A percentile compares a stretch with the other conserved stretches of the same genome.
These are phyloP conservation scores for Aureobasidium sp. DNA, from an alignment of 2,329 filamentous ascomycete species.

Conservation along the genomic window DNA sequence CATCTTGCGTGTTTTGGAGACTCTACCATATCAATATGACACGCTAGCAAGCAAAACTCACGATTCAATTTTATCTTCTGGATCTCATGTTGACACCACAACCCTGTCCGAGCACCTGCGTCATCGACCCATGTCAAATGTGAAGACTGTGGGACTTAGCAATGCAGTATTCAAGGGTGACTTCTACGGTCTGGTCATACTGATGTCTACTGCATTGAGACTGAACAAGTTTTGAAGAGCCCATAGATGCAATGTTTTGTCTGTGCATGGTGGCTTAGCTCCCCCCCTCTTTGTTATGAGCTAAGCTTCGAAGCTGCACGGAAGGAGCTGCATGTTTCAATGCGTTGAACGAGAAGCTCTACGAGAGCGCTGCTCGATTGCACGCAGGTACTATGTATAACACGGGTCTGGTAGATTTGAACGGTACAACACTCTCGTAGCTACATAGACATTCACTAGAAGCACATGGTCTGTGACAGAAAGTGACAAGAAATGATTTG, in stretches of 20 bases:
- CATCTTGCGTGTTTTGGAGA: no score
- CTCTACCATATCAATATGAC: no score
- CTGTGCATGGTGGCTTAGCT: slow-evolving; percentile 9
- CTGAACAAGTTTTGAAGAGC: background rate
- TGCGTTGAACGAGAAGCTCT: background rate
- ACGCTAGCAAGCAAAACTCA: no score
- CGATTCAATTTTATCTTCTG: background rate
- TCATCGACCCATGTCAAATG: background rate
- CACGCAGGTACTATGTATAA: background rate
- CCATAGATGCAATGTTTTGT: background rate
- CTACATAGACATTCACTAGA: background rate
- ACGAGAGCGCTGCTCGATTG: background rate
- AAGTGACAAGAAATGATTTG: background rate
- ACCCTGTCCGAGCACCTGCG: background rate
- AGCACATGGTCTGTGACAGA: background rate
- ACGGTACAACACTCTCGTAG: background rate
- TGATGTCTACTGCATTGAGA: background rate
- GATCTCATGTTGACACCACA: background rate
- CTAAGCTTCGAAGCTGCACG: slow-evolving; percentile 2
- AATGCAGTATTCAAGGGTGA: background rate
- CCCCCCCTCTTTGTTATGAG: slow-evolving; percentile 1
- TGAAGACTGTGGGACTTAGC: no score
- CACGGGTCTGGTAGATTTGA: background rate
- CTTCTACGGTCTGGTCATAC: background rate
- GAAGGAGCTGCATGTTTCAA: background rate